phyloP scores from a whole-genome alignment of 164 flowering plant species.

The Magnolia kwangsiensis region DNA sequence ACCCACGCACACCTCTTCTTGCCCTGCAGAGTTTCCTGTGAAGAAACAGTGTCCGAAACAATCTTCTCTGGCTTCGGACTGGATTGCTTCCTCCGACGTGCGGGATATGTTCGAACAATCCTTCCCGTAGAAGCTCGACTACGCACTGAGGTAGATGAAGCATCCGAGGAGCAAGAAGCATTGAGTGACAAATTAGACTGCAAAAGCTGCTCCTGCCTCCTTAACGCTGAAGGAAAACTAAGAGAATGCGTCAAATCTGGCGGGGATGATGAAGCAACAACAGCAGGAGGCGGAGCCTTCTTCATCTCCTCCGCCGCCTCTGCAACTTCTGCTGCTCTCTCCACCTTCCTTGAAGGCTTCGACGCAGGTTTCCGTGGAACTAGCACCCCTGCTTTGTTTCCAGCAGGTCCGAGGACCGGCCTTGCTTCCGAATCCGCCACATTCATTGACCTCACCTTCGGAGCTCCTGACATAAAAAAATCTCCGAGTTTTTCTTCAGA shows the following conservation, averaged over 20 bases:
- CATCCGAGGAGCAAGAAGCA: conserved; percentile 68
- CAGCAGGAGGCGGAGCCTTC: conserved; percentile 21
- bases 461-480: conserved; percentile 53
- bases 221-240: conserved; percentile 27
- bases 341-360: conserved; percentile 45
- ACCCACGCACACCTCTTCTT: conserved; percentile 83
- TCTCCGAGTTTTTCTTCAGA: conserved; percentile 11
- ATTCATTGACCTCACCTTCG: conserved; percentile 59
- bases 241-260: conserved; percentile 14
- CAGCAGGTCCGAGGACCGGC: conserved; percentile 54
- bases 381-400: conserved; percentile 45
- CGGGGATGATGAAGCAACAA: conserved; percentile 18
- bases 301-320: conserved; percentile 21
- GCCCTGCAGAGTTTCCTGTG: conserved; percentile 20
- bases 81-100: conserved; percentile 34
- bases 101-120: conserved; percentile 24
- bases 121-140: conserved; percentile 63
- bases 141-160: conserved; percentile 57
- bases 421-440: conserved; percentile 58
- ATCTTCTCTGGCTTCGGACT: conserved; percentile 27
- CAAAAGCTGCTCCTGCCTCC: conserved; percentile 33
- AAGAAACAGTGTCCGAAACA: conserved; percentile 16
- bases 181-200: conserved; percentile 47
- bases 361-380: conserved; percentile 36
- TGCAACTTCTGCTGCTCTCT: conserved; percentile 23